Percentiles rank a stretch among this genome's conserved stretches.
phyloP scores from a whole-genome alignment of 805 yeast genomes.

The Monosporozyma siamensis region DNA sequence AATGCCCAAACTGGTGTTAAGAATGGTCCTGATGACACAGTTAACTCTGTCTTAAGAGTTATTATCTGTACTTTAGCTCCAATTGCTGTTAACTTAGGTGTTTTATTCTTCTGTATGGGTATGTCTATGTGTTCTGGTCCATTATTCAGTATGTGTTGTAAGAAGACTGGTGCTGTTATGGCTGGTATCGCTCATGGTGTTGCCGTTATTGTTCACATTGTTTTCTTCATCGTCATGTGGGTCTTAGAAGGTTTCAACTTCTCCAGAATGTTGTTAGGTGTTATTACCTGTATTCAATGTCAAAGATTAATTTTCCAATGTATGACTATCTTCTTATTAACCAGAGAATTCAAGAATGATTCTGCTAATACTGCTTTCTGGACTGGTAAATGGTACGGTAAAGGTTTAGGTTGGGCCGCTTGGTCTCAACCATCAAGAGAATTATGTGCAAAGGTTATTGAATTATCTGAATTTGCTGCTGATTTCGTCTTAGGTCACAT shows the following conservation, averaged over 20 bases:
- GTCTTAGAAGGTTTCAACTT: conserved; percentile 89
- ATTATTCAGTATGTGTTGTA: conserved; percentile 85
- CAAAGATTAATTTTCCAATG: conserved; percentile 84
- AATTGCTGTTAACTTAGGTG: conserved; percentile 82
- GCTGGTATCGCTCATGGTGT: conserved; percentile 96
- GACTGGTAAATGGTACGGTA: conserved; percentile 99
- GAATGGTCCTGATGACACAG: conserved; percentile 37
- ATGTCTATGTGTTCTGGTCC: conserved; percentile 98
- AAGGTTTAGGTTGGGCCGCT: conserved; percentile 88
- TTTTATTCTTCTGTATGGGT: conserved; percentile 62
- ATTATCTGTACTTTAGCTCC: conserved; percentile 83
- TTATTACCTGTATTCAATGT: conserved; percentile 71
- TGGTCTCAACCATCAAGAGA: conserved; percentile 95
- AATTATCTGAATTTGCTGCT: conserved; percentile 91
- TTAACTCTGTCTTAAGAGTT: conserved; percentile 64
- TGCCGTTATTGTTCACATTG: conserved; percentile 79
- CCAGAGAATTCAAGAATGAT: conserved; percentile 95
- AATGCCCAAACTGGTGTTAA: conserved; percentile 81
- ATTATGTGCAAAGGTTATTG: conserved; percentile 86
- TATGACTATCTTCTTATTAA: conserved; percentile 66
- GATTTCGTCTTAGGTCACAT: conserved; percentile 92
- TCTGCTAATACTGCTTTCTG: conserved; percentile 97
- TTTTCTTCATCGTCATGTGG: conserved; percentile 94
- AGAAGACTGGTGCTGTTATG: conserved; percentile 88
- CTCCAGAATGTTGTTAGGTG: conserved; percentile 77